phyloP scores from a whole-genome alignment of 176 grass and related monocot species.

The Musa acuminata region DNA sequence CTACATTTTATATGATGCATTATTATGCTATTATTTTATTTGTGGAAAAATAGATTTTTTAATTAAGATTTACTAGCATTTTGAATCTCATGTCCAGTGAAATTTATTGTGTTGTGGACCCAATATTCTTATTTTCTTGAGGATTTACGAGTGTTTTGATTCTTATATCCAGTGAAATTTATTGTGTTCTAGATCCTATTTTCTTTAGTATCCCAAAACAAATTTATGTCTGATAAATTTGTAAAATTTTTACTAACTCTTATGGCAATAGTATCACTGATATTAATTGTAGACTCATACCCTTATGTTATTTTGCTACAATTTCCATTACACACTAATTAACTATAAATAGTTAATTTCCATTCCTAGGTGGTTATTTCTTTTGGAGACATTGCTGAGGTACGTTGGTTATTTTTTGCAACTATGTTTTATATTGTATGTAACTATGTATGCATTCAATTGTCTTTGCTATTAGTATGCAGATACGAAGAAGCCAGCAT shows the following conservation, averaged over 20 bases:
- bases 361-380: slow-evolving; percentile 35
- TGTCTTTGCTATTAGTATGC: slow-evolving; percentile 30
- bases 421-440: not conserved
- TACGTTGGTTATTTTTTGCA: slow-evolving; percentile 12
- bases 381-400: slow-evolving; percentile 50
- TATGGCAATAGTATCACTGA: not conserved
- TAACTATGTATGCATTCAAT: not conserved
- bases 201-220: not conserved
- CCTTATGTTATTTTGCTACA: not conserved
- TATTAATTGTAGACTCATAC: not conserved
- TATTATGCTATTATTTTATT: no score
- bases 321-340: not conserved
- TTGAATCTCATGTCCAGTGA: not conserved
- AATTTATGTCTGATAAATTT: not conserved
- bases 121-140: slow-evolving; percentile 1
- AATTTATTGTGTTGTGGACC: not conserved
- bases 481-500: slow-evolving; percentile 90
- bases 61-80: not conserved
- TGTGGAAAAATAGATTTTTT: no score
- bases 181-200: not conserved
- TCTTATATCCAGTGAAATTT: not conserved
- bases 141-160: not conserved
- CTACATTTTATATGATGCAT: no score
- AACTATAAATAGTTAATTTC: not conserved
- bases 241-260: not conserved